Evolutionary conservation across 805 yeast genomes (phyloP).

Genomic region (Schwanniomyces polymorphus): DNA sequence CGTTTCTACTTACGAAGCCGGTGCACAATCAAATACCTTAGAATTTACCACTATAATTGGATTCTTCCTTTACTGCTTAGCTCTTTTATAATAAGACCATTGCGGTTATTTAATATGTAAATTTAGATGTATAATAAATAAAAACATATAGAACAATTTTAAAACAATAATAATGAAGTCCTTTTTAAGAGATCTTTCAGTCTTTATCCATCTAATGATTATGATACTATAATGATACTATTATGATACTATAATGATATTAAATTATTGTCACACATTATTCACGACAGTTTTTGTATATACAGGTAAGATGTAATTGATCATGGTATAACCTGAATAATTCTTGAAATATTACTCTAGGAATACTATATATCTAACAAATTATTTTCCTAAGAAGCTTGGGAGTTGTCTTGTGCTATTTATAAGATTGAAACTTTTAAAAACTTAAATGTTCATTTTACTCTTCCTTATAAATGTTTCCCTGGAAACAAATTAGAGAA

Average conservation of each 20-base stretch:
- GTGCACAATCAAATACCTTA: constrained; percentile 20
- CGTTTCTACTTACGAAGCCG: constrained; percentile 27
- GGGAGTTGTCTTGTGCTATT: not conserved
- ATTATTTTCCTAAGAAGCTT: not conserved
- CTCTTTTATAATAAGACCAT: constrained; percentile 8
- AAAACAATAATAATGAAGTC: not conserved
- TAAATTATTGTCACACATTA: too few relatives aligned
- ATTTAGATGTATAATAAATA: not conserved
- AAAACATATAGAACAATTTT: not conserved
- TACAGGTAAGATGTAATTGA: too few relatives aligned
- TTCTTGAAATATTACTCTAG: not conserved
- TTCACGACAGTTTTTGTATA: too few relatives aligned
- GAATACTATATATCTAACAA: not conserved
- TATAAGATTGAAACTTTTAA: not conserved
- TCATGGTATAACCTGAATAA: not conserved
- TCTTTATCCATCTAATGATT: too few relatives aligned
- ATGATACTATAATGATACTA: too few relatives aligned
- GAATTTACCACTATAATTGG: constrained; percentile 22
- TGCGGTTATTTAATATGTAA: not conserved
- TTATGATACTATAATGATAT: too few relatives aligned
- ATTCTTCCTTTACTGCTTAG: constrained; percentile 18
- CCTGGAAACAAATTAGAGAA: not conserved
- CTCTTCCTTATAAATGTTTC: not conserved
- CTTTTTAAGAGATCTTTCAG: too few relatives aligned
- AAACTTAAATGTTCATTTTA: not conserved